Evolutionary conservation across 352 stramenopile species (phyloP).

Genomic region (Phytophthora multivora): DNA sequence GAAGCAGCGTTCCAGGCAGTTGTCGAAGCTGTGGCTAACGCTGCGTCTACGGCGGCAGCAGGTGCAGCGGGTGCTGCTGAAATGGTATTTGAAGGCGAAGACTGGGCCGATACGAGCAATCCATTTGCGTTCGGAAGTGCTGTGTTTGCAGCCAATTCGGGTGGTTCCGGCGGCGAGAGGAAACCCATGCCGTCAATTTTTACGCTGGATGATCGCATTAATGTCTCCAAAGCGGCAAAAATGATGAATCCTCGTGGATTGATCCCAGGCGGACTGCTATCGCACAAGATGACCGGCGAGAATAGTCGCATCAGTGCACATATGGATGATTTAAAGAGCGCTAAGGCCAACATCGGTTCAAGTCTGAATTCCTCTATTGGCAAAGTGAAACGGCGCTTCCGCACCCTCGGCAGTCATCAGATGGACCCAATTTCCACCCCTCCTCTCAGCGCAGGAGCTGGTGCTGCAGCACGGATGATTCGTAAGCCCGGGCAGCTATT

Average conservation of each 20-base stretch:
- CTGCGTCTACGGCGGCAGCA: slow-evolving; percentile 43
- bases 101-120: slow-evolving; percentile 51
- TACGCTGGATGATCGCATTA: slow-evolving; percentile 64
- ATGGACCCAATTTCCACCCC: slow-evolving; percentile 42
- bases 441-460: slow-evolving; percentile 28
- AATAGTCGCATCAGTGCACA: slow-evolving; percentile 33
- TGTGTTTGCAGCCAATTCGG: slow-evolving; percentile 29
- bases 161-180: slow-evolving; percentile 34
- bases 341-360: slow-evolving; percentile 74
- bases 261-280: slow-evolving; percentile 42
- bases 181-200: slow-evolving; percentile 60
- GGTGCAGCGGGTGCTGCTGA: slow-evolving; percentile 36
- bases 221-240: slow-evolving; percentile 54
- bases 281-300: slow-evolving; percentile 34
- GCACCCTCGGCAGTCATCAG: slow-evolving; percentile 58
- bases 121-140: slow-evolving; percentile 37
- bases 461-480: slow-evolving; percentile 68
- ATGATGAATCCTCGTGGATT: slow-evolving; percentile 55
- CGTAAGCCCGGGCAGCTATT: slow-evolving; percentile 69
- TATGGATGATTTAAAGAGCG: slow-evolving; percentile 78
- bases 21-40: slow-evolving; percentile 61
- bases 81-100: slow-evolving; percentile 56
- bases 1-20: slow-evolving; percentile 77
- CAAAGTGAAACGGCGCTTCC: slow-evolving; percentile 78
- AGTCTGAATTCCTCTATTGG: slow-evolving; percentile 73